Evolutionary conservation across 768 basidiomycete genomes (phyloP), one percentile per base, ranked within the genome.

Genomic region (Goffeauzyma gilvescens): DNA sequence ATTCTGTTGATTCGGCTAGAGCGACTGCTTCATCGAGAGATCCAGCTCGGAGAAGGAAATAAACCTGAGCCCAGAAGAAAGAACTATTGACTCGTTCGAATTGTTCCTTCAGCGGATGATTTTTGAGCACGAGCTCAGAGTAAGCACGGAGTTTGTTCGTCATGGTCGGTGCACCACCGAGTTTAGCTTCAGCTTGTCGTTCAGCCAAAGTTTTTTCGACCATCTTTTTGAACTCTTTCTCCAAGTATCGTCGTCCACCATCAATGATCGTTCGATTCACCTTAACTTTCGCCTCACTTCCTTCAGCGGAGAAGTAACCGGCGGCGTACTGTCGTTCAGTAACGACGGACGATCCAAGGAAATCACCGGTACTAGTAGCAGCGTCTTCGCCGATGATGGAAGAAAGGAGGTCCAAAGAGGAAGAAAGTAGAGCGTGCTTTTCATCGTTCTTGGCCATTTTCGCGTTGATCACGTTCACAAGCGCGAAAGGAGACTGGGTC

Each of bases 41-140:
- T 0, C 90, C 90, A 1, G 79, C 79, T 20, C 90, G 76, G 8
- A 98, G 70, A 13, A 98, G 73, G 66, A 80, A 89, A 65, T 83
- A 95, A n/a, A 89, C 59, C 44, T 83, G 78, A 8, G 89, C 90
- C 86, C 87, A 98, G 10, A 96, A 52, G 1, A 87, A 84, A 54
- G 81, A 79, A 8, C 81, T 81, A 43, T 80, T 77, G 18, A 90
- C 75, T 45, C 86, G 67, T 81, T 95, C 87, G 46, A 93, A 76
- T 41, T 77, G 71, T 44, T 81, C 81, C 38, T 81, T 77, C 82
- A 89, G 90, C 39, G 70, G 66, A 50, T 83, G 82, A 14, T 76
- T 78, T 50, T 73, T 70, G 56, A 86, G 82, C 50, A 74, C 68
- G 39, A 95, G 75, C 20, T 79, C 67, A 23, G 89, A 67, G 59